Evolutionary conservation across 1,139 yeast genomes (phyloP).

Genomic region (Pichiaceae sp.): DNA sequence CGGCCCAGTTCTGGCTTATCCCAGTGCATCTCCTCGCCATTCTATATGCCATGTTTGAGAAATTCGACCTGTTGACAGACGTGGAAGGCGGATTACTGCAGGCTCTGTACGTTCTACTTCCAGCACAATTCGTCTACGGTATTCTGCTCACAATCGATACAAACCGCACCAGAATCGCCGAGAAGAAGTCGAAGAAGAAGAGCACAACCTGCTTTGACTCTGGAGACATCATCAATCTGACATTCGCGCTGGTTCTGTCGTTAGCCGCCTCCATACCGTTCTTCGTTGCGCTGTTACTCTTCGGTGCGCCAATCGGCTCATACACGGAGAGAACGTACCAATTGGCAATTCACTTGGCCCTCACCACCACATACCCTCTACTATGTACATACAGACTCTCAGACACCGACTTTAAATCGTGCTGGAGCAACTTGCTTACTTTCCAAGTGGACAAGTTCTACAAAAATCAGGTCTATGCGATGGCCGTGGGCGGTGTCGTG

Average conservation of each 20-base stretch:
- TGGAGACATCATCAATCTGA: slow-evolving; percentile 17
- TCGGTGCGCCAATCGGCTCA: slow-evolving; percentile 74
- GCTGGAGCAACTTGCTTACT: slow-evolving; percentile 24
- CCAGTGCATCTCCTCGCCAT: slow-evolving; percentile 24
- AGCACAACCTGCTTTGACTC: slow-evolving; percentile 13
- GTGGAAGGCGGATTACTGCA: slow-evolving; percentile 10
- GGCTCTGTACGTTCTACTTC: slow-evolving; percentile 9
- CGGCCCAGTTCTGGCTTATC: slow-evolving; percentile 19
- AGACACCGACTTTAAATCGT: slow-evolving; percentile 14
- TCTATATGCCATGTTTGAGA: slow-evolving; percentile 19
- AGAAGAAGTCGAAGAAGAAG: not conserved
- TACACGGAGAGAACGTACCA: slow-evolving; percentile 51
- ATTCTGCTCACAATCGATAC: slow-evolving; percentile 6
- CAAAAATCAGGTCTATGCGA: slow-evolving; percentile 31
- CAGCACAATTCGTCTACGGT: slow-evolving; percentile 14
- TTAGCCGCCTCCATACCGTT: slow-evolving; percentile 43
- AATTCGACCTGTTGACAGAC: slow-evolving; percentile 13
- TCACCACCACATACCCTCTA: slow-evolving; percentile 57
- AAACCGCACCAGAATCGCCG: slow-evolving; percentile 6
- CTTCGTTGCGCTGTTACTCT: slow-evolving; percentile 46
- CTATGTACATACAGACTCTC: slow-evolving; percentile 38
- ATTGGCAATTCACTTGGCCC: slow-evolving; percentile 57
- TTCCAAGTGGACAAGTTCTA: slow-evolving; percentile 22
- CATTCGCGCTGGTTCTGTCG: slow-evolving; percentile 29
- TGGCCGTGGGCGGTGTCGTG: slow-evolving; percentile 43